phyloP scores from a whole-genome alignment of 805 yeast genomes.

The Soucietia sequanensis region DNA sequence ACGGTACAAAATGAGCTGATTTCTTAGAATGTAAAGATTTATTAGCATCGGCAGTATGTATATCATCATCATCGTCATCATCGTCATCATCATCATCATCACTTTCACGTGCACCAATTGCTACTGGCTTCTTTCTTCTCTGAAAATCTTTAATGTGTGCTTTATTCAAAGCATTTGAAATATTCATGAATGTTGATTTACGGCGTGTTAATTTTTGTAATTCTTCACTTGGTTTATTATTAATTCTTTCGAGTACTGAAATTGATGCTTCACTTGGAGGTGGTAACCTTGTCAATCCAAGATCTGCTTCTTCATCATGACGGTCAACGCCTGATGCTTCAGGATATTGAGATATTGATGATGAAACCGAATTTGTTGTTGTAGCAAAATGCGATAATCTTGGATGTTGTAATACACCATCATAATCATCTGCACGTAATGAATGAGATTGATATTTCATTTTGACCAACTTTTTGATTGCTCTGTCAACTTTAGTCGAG shows the following conservation, averaged over 20 bases:
- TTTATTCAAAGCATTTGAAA: conserved; percentile 58
- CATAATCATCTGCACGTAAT: background rate
- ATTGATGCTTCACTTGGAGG: conserved; percentile 4
- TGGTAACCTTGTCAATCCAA: conserved; percentile 9
- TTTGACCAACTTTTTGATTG: conserved; percentile 35
- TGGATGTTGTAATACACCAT: background rate
- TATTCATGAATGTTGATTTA: conserved; percentile 37
- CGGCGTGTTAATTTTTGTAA: conserved; percentile 12
- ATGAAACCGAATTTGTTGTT: background rate
- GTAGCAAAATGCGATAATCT: background rate
- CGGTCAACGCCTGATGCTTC: conserved; percentile 9
- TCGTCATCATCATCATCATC: conserved; percentile 34
- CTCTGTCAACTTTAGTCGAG: conserved; percentile 30
- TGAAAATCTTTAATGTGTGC: conserved; percentile 90
- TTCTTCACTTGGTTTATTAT: conserved; percentile 2
- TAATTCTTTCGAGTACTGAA: background rate
- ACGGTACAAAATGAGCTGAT: no score
- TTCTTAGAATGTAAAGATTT: background rate
- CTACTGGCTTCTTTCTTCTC: conserved; percentile 45
- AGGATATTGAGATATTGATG: background rate
- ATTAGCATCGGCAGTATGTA: background rate
- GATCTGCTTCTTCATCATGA: conserved; percentile 11
- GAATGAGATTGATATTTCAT: conserved; percentile 24
- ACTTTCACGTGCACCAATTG: conserved; percentile 29
- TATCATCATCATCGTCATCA: conserved; percentile 4